Conservation (phyloP, 352 stramenopile species). For the Phytophthora boehmeriae region DNA sequence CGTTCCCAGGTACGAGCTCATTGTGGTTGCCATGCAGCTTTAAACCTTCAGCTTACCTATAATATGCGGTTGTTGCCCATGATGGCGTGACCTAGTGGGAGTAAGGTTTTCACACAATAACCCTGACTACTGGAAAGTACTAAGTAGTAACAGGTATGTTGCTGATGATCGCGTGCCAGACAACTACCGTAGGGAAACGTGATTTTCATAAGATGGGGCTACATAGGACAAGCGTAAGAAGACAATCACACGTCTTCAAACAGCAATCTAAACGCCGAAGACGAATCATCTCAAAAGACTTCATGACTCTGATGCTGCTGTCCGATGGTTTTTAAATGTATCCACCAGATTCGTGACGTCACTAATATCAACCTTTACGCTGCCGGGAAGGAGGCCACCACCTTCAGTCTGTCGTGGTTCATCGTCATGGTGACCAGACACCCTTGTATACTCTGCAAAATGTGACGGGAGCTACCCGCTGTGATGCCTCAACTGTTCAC, state of each 20-base stretch:
- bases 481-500: slow-evolving; percentile 30
- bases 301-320: slow-evolving; percentile 50
- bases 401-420: slow-evolving; percentile 65
- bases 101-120: too few species aligned
- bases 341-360: slow-evolving; percentile 59
- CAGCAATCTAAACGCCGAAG: neutral
- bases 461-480: slow-evolving; percentile 39
- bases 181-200: too few species aligned
- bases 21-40: too few species aligned
- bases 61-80: too few species aligned
- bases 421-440: slow-evolving; percentile 69
- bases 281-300: slow-evolving; percentile 21
- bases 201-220: too few species aligned
- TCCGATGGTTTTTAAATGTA: slow-evolving; percentile 33
- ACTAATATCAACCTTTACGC: slow-evolving; percentile 72
- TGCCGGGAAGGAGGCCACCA: slow-evolving; percentile 71
- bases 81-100: too few species aligned
- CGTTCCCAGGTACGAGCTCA: too few species aligned
- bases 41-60: too few species aligned
- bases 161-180: too few species aligned
- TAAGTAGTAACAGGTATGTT: too few species aligned
- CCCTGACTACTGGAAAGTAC: too few species aligned
- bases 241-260: neutral
- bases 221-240: too few species aligned
- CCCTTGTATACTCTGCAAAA: slow-evolving; percentile 44